Percentiles rank a stretch among this genome's conserved stretches.
These are phyloP conservation scores for Puccinellia tenuiflora DNA, from an alignment of 176 grass and related monocot species.

Conservation along the genomic window DNA sequence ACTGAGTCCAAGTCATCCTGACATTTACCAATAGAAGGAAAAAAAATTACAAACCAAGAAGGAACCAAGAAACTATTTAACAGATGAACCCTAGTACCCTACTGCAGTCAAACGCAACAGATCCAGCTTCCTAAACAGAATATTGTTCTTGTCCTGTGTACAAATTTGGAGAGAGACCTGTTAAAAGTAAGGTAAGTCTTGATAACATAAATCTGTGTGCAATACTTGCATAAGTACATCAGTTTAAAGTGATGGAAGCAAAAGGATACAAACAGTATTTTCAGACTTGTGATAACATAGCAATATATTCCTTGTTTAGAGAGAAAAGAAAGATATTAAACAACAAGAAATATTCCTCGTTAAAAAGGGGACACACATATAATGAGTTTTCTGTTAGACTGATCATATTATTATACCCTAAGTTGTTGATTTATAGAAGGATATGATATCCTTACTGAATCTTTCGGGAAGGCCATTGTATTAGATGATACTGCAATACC, in stretches of 20 bases:
- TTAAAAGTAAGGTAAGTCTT: constrained; percentile 71
- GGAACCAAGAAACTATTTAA: not conserved
- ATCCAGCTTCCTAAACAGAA: constrained; percentile 41
- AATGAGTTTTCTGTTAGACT: not conserved
- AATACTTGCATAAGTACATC: not conserved
- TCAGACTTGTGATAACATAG: not conserved
- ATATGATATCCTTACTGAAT: constrained; percentile 14
- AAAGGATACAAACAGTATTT: not conserved
- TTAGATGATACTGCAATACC: constrained; percentile 77
- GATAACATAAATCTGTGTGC: not conserved
- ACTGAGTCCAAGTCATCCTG: not conserved
- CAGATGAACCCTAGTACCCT: not conserved
- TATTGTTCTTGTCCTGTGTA: constrained; percentile 82
- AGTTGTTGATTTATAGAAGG: not conserved
- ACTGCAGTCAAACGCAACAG: no score
- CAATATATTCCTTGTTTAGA: not conserved
- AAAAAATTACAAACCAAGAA: not conserved
- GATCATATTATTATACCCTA: not conserved
- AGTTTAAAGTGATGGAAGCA: not conserved
- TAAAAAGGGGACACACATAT: not conserved
- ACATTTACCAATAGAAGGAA: not conserved
- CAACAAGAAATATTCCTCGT: not conserved
- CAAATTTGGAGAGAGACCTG: constrained; percentile 81
- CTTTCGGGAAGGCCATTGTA: constrained; percentile 71
- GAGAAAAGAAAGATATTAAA: not conserved